Conservation (phyloP, 768 basidiomycete species). For the Tremella fuciformis region DNA sequence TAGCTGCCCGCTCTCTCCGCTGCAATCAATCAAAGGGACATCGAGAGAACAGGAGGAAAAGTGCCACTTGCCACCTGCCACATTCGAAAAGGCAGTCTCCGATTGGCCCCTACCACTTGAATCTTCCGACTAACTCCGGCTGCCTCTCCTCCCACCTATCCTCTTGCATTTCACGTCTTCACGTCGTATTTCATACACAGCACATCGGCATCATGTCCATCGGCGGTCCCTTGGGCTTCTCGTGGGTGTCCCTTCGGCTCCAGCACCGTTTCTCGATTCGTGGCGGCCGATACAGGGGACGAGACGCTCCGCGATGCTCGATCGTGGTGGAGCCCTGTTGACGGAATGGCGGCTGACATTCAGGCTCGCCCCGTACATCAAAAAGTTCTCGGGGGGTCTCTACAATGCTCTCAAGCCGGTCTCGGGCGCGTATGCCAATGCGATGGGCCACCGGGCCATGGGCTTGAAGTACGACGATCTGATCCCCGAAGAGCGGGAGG, state of each 20-base stretch:
- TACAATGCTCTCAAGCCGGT: constrained; percentile 69
- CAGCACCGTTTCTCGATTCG: neutral
- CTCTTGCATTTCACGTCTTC: neutral
- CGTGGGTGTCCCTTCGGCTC: constrained; percentile 25
- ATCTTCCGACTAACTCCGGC: too few relatives aligned
- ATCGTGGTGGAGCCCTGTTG: neutral
- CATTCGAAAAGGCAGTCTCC: neutral
- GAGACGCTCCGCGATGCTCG: neutral
- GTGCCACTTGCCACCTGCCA: constrained; percentile 8
- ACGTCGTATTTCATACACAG: neutral
- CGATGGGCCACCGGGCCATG: constrained; percentile 76
- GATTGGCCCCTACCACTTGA: neutral
- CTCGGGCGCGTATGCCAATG: constrained; percentile 75
- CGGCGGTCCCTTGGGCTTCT: constrained; percentile 44
- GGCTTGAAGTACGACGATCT: constrained; percentile 96
- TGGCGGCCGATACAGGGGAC: neutral
- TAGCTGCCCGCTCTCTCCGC: too few relatives aligned
- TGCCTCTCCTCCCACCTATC: neutral
- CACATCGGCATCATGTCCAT: constrained; percentile 31
- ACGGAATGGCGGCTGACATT: neutral
- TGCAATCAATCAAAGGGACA: too few relatives aligned
- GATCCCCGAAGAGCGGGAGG: constrained; percentile 51
- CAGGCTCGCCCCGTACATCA: constrained; percentile 68
- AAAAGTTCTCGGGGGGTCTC: constrained; percentile 63
- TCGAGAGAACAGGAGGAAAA: too few relatives aligned